Percentiles rank a stretch among this genome's conserved stretches.
These are phyloP conservation scores for Pestalotiopsis sp. DNA, from an alignment of 2,329 filamentous ascomycete genomes.

Conservation along the genomic window DNA sequence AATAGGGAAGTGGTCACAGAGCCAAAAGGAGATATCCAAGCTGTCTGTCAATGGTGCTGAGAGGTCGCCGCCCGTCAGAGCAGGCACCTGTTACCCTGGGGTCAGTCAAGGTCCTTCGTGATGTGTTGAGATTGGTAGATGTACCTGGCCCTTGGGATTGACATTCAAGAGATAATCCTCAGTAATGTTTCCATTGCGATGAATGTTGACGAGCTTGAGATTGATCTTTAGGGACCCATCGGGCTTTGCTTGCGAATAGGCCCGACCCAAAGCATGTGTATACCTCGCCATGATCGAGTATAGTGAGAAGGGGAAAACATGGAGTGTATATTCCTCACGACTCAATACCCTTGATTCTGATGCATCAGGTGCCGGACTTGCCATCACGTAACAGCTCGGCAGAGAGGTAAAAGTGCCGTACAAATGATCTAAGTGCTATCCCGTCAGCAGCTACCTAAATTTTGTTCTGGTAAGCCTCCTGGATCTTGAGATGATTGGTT, in stretches of 20 bases:
- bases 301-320: conserved; percentile 14
- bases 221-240: neutral
- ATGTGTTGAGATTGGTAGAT: neutral
- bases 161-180: conserved; percentile 10
- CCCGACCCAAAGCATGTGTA: neutral
- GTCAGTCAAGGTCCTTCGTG: neutral
- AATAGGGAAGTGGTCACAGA: conserved; percentile 6
- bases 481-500: neutral
- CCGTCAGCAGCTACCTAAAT: neutral
- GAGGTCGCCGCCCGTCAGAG: neutral
- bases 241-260: neutral
- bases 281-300: conserved; percentile 15
- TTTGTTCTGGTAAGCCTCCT: neutral
- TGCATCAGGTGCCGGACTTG: neutral
- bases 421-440: neutral
- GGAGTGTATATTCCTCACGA: neutral
- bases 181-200: conserved; percentile 9
- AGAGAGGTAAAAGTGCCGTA: neutral
- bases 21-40: conserved; percentile 14
- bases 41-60: conserved; percentile 9
- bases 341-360: neutral
- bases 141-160: conserved; percentile 13
- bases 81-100: neutral
- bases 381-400: neutral
- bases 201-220: conserved; percentile 1